Base-by-base conservation (phyloP, 2,329 filamentous ascomycete genomes). In the Hypomyces rosellus region DNA sequence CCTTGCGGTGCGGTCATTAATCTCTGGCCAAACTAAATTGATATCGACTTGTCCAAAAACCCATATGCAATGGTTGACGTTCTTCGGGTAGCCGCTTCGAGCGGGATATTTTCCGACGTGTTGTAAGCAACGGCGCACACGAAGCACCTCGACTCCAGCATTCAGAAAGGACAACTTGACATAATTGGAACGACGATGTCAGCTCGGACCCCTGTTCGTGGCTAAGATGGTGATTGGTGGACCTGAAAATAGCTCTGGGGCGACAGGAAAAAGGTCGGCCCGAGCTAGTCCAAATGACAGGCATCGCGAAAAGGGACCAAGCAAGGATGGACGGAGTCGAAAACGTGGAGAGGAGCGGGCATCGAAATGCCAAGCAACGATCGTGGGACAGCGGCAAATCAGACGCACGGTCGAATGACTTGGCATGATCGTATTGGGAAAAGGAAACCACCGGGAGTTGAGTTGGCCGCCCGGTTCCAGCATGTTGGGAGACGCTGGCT, bases 181-280 rank as follows among this genome's bases (percentile, higher is more conserved):
- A 50, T 44, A 45, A 38, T 45, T 37, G 46, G 36, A 41, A 45
- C 33, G 42, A 36, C 45, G 30, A 33, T 20, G n/a, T 43, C 34
- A 49, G 39, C 39, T 44, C 22, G 36, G 18, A 47, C 38, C 51
- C 51, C 13, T 45, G 51, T 5, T 18, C 14, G 11, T 11, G 38
- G 36, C 22, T 33, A 6, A 3, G 12, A 13, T 14, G 18, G 13
- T 48, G 45, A 41, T 48, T 48, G 45, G 45, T 41, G 36, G 45
- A 20, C 12, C 16, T 40, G 14, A n/a, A 33, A 46, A 40, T 36
- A 40, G 37, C 5, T 4, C 7, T 2, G 11, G 4, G 38, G 44
- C 40, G 36, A 38, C 45, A 38, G 51, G 51, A 53, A 39, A 38
- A 53, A 51, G 13, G 44, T 37, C 48, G 51, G 51, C 48, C 51